phyloP scores from a whole-genome alignment of 2,329 filamentous ascomycete species.

The Verticillium isaacii region DNA sequence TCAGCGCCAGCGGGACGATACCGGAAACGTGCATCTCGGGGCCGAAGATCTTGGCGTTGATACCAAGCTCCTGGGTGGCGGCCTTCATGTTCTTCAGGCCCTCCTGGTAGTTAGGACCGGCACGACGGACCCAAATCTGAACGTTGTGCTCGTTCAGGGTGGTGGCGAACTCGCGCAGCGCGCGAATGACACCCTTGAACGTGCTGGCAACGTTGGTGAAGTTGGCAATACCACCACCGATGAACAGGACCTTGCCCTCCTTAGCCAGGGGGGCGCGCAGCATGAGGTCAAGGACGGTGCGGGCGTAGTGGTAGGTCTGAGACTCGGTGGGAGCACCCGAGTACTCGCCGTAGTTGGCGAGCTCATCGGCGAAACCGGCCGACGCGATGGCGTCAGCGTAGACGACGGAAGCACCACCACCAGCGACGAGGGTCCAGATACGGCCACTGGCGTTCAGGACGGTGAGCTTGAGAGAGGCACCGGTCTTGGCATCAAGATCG shows the following conservation, averaged over 20 bases:
- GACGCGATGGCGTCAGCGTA: slow-evolving; percentile 99
- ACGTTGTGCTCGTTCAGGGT: slow-evolving; percentile 93
- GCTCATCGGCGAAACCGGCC: slow-evolving; percentile 87
- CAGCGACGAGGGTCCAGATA: slow-evolving; percentile 96
- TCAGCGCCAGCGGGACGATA: slow-evolving; percentile 87
- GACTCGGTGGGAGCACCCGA: slow-evolving; percentile 98
- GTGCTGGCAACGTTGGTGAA: slow-evolving; percentile 99
- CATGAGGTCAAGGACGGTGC: slow-evolving; percentile 95
- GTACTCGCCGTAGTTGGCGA: slow-evolving; percentile 99
- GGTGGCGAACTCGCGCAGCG: slow-evolving; percentile 82
- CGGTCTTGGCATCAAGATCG: slow-evolving; percentile 98
- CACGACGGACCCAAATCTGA: slow-evolving; percentile 88
- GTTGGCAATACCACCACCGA: slow-evolving; percentile 99
- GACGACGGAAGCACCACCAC: slow-evolving; percentile 98
- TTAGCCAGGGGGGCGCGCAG: slow-evolving; percentile 79
- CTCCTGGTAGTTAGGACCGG: slow-evolving; percentile 98
- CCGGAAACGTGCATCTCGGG: slow-evolving; percentile 94
- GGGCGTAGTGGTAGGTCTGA: slow-evolving; percentile 98
- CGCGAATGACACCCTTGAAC: slow-evolving; percentile 99
- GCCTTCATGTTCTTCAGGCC: slow-evolving; percentile 99
- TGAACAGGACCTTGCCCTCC: slow-evolving; percentile 98
- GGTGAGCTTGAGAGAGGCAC: slow-evolving; percentile 96
- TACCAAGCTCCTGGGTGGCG: slow-evolving; percentile 86
- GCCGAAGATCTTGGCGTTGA: slow-evolving; percentile 62
- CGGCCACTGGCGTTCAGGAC: slow-evolving; percentile 88